Base-by-base conservation (phyloP, 805 yeast species). In the Candida khao-thaluensis region DNA sequence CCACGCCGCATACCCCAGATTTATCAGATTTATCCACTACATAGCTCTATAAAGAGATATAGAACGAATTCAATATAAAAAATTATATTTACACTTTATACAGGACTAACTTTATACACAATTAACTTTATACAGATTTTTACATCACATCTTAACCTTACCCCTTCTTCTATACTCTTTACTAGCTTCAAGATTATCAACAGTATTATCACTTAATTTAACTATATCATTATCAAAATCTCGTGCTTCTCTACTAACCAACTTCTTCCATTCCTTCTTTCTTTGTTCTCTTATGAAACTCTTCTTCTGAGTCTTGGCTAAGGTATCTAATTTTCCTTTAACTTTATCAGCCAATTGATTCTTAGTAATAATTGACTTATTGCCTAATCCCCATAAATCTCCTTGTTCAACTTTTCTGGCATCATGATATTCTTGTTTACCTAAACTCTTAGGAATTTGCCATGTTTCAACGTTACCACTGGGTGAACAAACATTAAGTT, bases 361-460 rank as follows among this genome's bases (percentile, higher is more conserved):
- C 48, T 60, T 63, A 7, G 62, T 64, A 10, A 51, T 50, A 2
- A 56, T 60, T 22, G 60, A 53, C 52, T 69, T 69, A 48, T 59
- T 59, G 7, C 60, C 69, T 14, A 52, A 53, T 1, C 85, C 82
- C 99, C 98, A 93, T 37, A 82, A 62, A 57, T 93, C 99, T 16
- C 96, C 96, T 54, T 77, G 76, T n/a, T 60, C 61, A 0, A 87
- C 77, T 58, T 93, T 91, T 40, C 97, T 72, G 0, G 96, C 96
- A 65, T 93, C 98, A 54, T 86, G 95, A 50, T 87, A 93, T 2
- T 70, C 78, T 44, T 78, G 83, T 45, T 79, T 78, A 5, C 87
- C 85, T 39, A 76, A 71, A 14, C 95, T 80, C 56, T 82, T 85
- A 0, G 97, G 83, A 2, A 93, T 76, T 11, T 81, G 81, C 96